These are phyloP conservation scores for Cudoniella acicularis DNA, from an alignment of 495 filamentous ascomycete genomes.

Conservation along the genomic window DNA sequence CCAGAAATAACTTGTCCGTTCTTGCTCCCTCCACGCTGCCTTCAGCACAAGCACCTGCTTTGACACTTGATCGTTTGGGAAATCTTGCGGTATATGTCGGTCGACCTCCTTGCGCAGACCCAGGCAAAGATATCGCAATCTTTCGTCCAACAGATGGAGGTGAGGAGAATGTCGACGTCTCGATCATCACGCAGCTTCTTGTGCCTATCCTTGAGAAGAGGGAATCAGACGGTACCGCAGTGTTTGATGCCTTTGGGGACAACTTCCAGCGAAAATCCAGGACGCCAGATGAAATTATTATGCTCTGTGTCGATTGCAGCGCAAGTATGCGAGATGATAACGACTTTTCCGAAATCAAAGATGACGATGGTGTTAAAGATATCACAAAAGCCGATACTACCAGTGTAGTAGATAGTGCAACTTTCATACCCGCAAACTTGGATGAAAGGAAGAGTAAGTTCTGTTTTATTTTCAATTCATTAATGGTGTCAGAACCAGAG, in stretches of 20 bases:
- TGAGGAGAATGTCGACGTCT: conserved; percentile 26
- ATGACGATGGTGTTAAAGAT: conserved; percentile 3
- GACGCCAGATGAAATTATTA: conserved; percentile 30
- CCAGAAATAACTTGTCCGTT: conserved; percentile 27
- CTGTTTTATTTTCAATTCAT: background rate
- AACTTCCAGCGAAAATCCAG: conserved; percentile 13
- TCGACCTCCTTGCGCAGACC: conserved; percentile 23
- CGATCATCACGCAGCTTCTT: conserved; percentile 28
- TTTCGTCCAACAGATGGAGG: conserved; percentile 27
- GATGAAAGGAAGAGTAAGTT: conserved; percentile 16
- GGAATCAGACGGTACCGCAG: conserved; percentile 27
- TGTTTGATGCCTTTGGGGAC: conserved; percentile 31
- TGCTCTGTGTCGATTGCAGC: conserved; percentile 31
- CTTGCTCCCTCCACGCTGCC: conserved; percentile 26
- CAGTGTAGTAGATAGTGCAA: no score
- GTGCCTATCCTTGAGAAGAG: conserved; percentile 25
- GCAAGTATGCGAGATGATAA: conserved; percentile 26
- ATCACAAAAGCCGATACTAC: no score
- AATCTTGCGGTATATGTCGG: conserved; percentile 31
- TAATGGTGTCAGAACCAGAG: background rate
- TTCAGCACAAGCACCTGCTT: conserved; percentile 25
- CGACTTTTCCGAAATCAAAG: conserved; percentile 29
- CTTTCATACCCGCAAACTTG: background rate
- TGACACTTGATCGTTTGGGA: conserved; percentile 29
- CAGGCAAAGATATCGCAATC: conserved; percentile 28